Evolutionary conservation across 805 yeast genomes (phyloP), one percentile per base, ranked within the genome.

Genomic region (Wickerhamiella sorbophila): DNA sequence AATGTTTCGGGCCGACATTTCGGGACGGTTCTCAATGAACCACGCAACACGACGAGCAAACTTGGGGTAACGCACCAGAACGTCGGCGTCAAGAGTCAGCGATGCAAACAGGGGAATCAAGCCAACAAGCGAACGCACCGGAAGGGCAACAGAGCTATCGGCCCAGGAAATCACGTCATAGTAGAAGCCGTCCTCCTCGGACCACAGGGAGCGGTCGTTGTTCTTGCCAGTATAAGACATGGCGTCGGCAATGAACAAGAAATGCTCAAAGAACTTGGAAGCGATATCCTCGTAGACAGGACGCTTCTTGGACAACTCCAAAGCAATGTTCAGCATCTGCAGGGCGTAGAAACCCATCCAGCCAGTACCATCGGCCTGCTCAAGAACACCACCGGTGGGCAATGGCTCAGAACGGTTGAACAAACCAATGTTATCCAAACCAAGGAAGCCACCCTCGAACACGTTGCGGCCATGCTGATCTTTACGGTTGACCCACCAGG

Each of bases 401-500:
- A 83, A 66, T 1, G 93, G 91, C 64, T 86, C 96, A 4, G 94
- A 81, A 58, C 96, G 72, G 61, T 86, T 86, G 65, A 86, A 86
- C 47, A 86, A 70, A 50, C 95, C 95, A 61, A 86, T 86, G 61
- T 86, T 86, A 63, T 86, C 96, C 44, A 86, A 67, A 5, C 96
- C 96, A 45, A 86, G 68, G 61, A 86, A 86, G 0, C 96, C 96
- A 47, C 96, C 96, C 63, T 83, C 94, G 57, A 87, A 86, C 20
- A 87, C 80, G 52, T 86, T 86, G 54, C 80, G 79, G 48, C 95
- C 95, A 48, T 77, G 79, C 3, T 70, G 60, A 62, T 86, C 95
- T 57, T 86, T 86, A 54, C 94, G 70, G 62, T 87, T 86, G 45
- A 87, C 95, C 96, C 96, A 86, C 96, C 96, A 86, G 18, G 95